phyloP scores from a whole-genome alignment of 495 filamentous ascomycete genomes.

The Trichoderma parareesei region DNA sequence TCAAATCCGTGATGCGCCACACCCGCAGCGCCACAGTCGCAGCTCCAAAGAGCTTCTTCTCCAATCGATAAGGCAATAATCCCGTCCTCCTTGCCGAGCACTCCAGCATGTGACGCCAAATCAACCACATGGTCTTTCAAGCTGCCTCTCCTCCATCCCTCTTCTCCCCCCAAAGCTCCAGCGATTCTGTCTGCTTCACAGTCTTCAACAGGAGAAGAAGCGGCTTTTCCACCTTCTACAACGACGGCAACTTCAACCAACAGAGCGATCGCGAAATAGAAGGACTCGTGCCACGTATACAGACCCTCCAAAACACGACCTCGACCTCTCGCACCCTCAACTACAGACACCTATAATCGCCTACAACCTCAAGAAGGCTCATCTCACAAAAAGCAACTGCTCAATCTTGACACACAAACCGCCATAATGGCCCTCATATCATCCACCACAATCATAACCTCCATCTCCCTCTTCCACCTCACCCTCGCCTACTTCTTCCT shows the following conservation, averaged over 20 bases:
- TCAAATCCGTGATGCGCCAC: neutral
- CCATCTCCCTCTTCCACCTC: conserved; percentile 71
- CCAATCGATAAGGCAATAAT: neutral
- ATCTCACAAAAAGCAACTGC: neutral
- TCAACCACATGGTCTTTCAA: neutral
- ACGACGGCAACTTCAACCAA: neutral
- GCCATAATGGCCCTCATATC: conserved; percentile 69
- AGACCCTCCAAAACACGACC: too few species aligned
- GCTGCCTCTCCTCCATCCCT: neutral
- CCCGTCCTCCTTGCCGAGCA: neutral
- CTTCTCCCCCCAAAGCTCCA: neutral
- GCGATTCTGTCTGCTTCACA: neutral
- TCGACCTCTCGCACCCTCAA: neutral
- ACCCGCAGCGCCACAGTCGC: conserved; percentile 1
- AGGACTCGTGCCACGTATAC: conserved; percentile 3
- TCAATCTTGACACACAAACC: neutral
- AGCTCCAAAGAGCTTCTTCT: neutral
- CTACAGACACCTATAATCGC: neutral
- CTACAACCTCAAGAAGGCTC: neutral
- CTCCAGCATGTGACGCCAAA: neutral
- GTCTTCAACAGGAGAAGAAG: neutral
- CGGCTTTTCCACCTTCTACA: neutral
- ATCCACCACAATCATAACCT: conserved; percentile 65
- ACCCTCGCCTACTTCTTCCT: conserved; percentile 77
- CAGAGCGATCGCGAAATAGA: neutral